Conservation (phyloP, 768 basidiomycete species). For the Melanogaster broomeanus region DNA sequence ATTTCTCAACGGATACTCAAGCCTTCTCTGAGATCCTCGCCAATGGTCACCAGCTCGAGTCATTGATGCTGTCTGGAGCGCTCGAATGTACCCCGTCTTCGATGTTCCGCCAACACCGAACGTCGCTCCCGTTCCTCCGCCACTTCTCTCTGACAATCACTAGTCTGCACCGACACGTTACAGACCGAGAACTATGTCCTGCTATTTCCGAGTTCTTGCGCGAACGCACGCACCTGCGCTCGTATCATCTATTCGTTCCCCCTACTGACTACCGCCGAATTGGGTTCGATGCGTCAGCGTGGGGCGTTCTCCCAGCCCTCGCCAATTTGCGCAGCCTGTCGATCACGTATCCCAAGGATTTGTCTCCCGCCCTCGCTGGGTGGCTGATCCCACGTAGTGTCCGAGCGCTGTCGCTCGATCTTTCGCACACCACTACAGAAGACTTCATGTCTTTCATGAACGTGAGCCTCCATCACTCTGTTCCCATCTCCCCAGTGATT, state of each 20-base stretch:
- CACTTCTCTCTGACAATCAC: slow-evolving; percentile 60
- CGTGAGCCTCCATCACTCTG: slow-evolving; percentile 23
- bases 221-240: slow-evolving; percentile 51
- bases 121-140: slow-evolving; percentile 60
- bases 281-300: slow-evolving; percentile 69
- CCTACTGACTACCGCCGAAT: slow-evolving; percentile 47
- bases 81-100: slow-evolving; percentile 54
- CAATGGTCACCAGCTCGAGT: slow-evolving; percentile 65
- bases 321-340: slow-evolving; percentile 51
- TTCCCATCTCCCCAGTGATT: not conserved
- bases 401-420: slow-evolving; percentile 47
- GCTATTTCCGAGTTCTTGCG: slow-evolving; percentile 68
- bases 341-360: slow-evolving; percentile 64
- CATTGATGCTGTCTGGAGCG: slow-evolving; percentile 53
- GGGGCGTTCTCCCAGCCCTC: slow-evolving; percentile 69
- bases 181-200: slow-evolving; percentile 67
- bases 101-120: slow-evolving; percentile 45
- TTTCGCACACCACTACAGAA: slow-evolving; percentile 34
- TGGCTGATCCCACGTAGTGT: slow-evolving; percentile 67
- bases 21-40: slow-evolving; percentile 60
- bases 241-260: slow-evolving; percentile 51
- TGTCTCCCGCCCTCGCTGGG: slow-evolving; percentile 61
- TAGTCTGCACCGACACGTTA: slow-evolving; percentile 42
- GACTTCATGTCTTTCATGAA: slow-evolving; percentile 46
- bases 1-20: slow-evolving; percentile 49